Evolutionary conservation across 2,329 filamentous ascomycete genomes (phyloP).

Genomic region (Pyrenochaeta sp.): DNA sequence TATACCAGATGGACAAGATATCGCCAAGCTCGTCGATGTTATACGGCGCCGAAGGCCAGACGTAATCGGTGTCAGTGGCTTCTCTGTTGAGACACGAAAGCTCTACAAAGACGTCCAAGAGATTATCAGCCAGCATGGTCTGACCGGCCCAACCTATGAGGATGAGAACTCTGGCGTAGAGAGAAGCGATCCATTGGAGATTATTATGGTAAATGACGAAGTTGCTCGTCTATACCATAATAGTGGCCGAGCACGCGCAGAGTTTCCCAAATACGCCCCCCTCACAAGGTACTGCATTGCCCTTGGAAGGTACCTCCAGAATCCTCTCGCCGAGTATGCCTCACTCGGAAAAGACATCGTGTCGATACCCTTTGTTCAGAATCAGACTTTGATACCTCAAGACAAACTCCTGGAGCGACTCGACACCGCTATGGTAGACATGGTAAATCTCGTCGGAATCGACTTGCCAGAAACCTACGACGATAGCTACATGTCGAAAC

Average conservation of each 20-base stretch:
- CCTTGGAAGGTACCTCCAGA: slow-evolving; percentile 90
- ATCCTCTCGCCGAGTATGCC: slow-evolving; percentile 95
- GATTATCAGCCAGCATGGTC: slow-evolving; percentile 77
- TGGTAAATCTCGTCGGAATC: slow-evolving; percentile 95
- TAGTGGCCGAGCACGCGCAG: slow-evolving; percentile 77
- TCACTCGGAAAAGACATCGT: slow-evolving; percentile 87
- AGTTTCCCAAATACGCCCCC: slow-evolving; percentile 81
- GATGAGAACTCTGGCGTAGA: slow-evolving; percentile 76
- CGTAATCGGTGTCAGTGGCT: slow-evolving; percentile 88
- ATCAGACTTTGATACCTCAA: slow-evolving; percentile 85
- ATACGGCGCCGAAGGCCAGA: slow-evolving; percentile 84
- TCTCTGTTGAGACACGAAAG: slow-evolving; percentile 84
- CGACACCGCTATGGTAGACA: slow-evolving; percentile 97
- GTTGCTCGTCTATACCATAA: slow-evolving; percentile 96
- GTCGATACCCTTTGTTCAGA: slow-evolving; percentile 87
- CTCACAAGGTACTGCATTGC: slow-evolving; percentile 90
- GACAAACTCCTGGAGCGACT: slow-evolving; percentile 87
- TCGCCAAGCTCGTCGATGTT: slow-evolving; percentile 78
- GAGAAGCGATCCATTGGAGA: slow-evolving; percentile 80
- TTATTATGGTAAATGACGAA: slow-evolving; percentile 94
- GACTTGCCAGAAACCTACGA: slow-evolving; percentile 91
- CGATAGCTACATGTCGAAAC: slow-evolving; percentile 82
- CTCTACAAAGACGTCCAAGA: slow-evolving; percentile 83
- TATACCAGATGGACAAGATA: slow-evolving; percentile 69
- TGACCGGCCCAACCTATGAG: slow-evolving; percentile 83